These are phyloP conservation scores for Dactylonectria estremocensis DNA, from an alignment of 2,329 filamentous ascomycete genomes.

Conservation along the genomic window DNA sequence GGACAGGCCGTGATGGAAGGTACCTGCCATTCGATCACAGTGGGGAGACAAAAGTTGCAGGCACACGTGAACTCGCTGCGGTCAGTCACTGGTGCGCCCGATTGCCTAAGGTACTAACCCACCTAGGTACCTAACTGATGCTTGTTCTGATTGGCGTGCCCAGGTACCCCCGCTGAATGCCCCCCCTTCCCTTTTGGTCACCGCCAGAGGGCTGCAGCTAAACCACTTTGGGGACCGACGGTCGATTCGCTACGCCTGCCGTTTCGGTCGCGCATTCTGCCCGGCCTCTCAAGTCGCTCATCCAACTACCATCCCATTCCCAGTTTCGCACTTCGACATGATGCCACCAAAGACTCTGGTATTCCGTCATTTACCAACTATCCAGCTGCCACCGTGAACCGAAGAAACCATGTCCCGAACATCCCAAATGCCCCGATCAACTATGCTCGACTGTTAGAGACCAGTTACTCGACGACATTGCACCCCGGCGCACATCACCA, in stretches of 20 bases:
- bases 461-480: constrained; percentile 16
- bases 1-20: constrained; percentile 14
- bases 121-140: no score
- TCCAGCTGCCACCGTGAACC: constrained; percentile 34
- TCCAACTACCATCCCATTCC: constrained; percentile 36
- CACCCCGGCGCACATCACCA: constrained; percentile 17
- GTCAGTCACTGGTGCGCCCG: constrained; percentile 26
- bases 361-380: constrained; percentile 27
- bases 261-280: constrained; percentile 40
- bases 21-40: no score
- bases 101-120: no score
- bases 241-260: constrained; percentile 38
- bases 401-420: constrained; percentile 39
- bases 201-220: constrained; percentile 46
- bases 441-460: constrained; percentile 22
- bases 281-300: constrained; percentile 43
- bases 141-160: constrained; percentile 28
- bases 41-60: no score
- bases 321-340: constrained; percentile 36
- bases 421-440: constrained; percentile 16
- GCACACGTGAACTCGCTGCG: constrained; percentile 34
- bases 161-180: constrained; percentile 25
- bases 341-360: constrained; percentile 33
- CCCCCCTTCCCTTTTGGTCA: constrained; percentile 41
- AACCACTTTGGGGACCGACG: constrained; percentile 55